Evolutionary conservation across 768 basidiomycete genomes (phyloP).

Genomic region (Suillus sp.): DNA sequence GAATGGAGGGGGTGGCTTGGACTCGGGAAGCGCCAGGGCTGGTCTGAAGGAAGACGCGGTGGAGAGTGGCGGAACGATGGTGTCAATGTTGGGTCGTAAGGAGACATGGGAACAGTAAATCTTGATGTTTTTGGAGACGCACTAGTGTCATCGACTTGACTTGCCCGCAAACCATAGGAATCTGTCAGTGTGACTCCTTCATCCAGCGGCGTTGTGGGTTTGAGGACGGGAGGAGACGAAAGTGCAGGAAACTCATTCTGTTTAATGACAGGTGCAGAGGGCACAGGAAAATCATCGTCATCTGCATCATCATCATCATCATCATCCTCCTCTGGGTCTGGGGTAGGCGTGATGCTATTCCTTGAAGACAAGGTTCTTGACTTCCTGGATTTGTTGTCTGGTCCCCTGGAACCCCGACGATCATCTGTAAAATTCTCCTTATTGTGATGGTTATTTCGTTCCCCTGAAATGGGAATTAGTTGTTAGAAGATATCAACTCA

Average conservation of each 20-base stretch:
- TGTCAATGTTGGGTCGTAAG: conserved; percentile 73
- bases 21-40: conserved; percentile 82
- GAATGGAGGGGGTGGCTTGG: conserved; percentile 78
- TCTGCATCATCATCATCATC: conserved; percentile 13
- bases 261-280: conserved; percentile 28
- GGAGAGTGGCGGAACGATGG: conserved; percentile 81
- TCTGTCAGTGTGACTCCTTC: conserved; percentile 2
- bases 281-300: conserved; percentile 16
- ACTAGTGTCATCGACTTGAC: conserved; percentile 15
- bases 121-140: conserved; percentile 30
- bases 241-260: conserved; percentile 28
- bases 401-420: conserved; percentile 26
- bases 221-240: conserved; percentile 21
- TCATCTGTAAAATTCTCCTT: conserved; percentile 37
- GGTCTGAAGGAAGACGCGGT: conserved; percentile 71
- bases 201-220: conserved; percentile 6
- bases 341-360: conserved; percentile 12
- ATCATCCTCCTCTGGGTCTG: conserved; percentile 12
- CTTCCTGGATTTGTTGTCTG: conserved; percentile 24
- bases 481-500: conserved; percentile 5
- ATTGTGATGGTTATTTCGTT: conserved; percentile 42
- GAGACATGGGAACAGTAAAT: conserved; percentile 57
- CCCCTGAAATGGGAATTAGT: conserved; percentile 46
- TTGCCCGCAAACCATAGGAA: conserved; percentile 9
- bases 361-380: conserved; percentile 6